Conservation (phyloP, 1,139 yeast species). For the Blastobotrys capitulatus region DNA sequence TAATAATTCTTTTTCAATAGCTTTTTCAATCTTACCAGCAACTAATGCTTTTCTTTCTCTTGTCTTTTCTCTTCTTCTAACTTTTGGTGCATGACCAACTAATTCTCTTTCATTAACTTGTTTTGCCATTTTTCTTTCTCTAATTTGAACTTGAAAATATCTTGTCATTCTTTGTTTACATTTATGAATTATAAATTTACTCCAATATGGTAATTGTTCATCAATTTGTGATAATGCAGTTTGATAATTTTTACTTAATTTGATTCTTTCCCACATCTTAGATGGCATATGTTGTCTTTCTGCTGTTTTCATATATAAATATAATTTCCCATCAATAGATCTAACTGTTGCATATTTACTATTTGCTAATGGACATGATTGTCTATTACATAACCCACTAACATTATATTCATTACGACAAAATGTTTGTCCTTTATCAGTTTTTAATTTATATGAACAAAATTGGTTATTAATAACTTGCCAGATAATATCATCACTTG, state of each 20-base stretch:
- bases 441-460: slow-evolving; percentile 80
- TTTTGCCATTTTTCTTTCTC: slow-evolving; percentile 90
- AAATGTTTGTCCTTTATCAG: slow-evolving; percentile 74
- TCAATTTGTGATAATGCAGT: slow-evolving; percentile 87
- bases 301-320: slow-evolving; percentile 92
- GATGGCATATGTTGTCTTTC: slow-evolving; percentile 96
- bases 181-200: slow-evolving; percentile 81
- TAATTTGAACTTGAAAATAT: slow-evolving; percentile 89
- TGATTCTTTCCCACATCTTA: slow-evolving; percentile 90
- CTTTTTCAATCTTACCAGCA: slow-evolving; percentile 94
- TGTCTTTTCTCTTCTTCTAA: slow-evolving; percentile 86
- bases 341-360: slow-evolving; percentile 94
- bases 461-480: slow-evolving; percentile 85
- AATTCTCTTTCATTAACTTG: slow-evolving; percentile 89
- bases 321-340: slow-evolving; percentile 78
- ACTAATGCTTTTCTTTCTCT: slow-evolving; percentile 94
- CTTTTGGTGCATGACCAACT: slow-evolving; percentile 79
- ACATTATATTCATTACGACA: slow-evolving; percentile 88
- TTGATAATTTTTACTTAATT: slow-evolving; percentile 79
- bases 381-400: slow-evolving; percentile 83
- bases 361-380: slow-evolving; percentile 93
- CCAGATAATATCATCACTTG: slow-evolving; percentile 51
- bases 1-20: slow-evolving; percentile 89
- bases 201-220: slow-evolving; percentile 85
- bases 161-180: slow-evolving; percentile 95